Base-by-base conservation (phyloP, 2,329 filamentous ascomycete genomes). In the Didymella arachidicola region DNA sequence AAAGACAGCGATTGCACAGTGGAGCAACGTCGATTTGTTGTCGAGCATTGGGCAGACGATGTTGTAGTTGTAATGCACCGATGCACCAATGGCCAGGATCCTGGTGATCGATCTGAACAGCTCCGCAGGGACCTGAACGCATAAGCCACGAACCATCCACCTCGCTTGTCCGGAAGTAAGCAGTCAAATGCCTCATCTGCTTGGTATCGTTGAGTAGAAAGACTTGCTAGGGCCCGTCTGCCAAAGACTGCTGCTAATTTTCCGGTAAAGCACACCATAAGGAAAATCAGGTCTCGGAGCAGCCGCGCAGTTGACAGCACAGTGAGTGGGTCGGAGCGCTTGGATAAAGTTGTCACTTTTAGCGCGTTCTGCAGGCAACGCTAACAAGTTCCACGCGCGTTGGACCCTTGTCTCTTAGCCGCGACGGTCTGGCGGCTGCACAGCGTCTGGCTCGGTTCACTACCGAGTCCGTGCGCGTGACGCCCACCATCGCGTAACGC, bases 361-460 rank as follows among this genome's bases (percentile, higher is more conserved):
- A 53, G 38, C 39, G 49, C 25, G 14, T 36, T 36, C 46, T 45
- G 30, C 46, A 46, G 53, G 48, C 27, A 52, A 18, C 56, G 45
- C 56, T 59, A 53, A 45, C 27, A n/a, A 25, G 38, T 41, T 49
- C 50, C 56, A 50, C 32, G 38, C 38, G 50, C 38, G 38, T 41
- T 43, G 25, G 25, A 54, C 51, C 39, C 30, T 53, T 46, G 56
- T 45, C 45, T 51, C 32, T 44, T 26, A 34, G 26, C 38, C 50
- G 51, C 51, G 54, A 59, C 30, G 51, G 51, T 51, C 41, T 55
- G 47, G 52, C 57, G 57, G 51, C 42, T 60, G 57, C 47, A 44
- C 27, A 52, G 57, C 57, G 57, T 10, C 34, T 59, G 47, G 38
- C 49, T 59, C 56, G 57, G 47, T 52, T 48, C 34, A 30, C 52